Base-by-base conservation (phyloP, 169 alveolate genomes). In the Eimeria falciformis region DNA sequence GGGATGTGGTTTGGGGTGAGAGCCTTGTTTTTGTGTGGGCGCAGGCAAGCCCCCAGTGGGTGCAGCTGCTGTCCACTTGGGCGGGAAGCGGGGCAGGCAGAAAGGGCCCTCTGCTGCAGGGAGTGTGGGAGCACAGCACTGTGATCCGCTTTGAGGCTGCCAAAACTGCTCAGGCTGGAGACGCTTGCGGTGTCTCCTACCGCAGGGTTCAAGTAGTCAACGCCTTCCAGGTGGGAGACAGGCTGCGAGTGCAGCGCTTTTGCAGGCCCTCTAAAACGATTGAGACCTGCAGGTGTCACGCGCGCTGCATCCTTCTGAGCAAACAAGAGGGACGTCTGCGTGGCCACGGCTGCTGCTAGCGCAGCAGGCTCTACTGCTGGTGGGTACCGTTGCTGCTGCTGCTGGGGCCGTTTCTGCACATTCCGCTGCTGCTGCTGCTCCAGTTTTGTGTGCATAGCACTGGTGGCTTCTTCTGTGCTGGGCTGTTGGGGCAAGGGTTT, bases 371-470 rank as follows among this genome's bases (percentile, higher is more conserved):
- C 11, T 21, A 21, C 1, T 50, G 23, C 23, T 21, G 23, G 62
- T 21, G 25, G n/a, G 14, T n/a, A 14, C 5, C 25, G 83, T 1
- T 73, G 83, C 37, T 40, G 53, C 18, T 37, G 83, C 21, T 5
- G 83, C 33, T 73, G 53, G 37, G 1, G 53, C 9, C 7, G 46
- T 9, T 14, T 14, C 1, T 68, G 45, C 79, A 29, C 33, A 9
- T 62, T 37, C 79, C 43, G 43, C 37, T 73, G 83, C 58, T 45
- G 27, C 84, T 73, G 84, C 66, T 43, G 84, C 65, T 43, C 65
- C 40, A 6, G 27, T 14, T 40, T 62, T 73, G 40, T 45, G 27
- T 73, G 62, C 43, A 43, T 6, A 7, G 33, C 75, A 5, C 14
- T 0, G 11, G n/a, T n/a, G n/a, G n/a, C n/a, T n/a, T n/a, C n/a